A percentile compares a stretch with the other conserved stretches of the same genome.
These are phyloP conservation scores for Keithomyces neogunnii DNA, from an alignment of 2,329 filamentous ascomycete species.

Conservation along the genomic window DNA sequence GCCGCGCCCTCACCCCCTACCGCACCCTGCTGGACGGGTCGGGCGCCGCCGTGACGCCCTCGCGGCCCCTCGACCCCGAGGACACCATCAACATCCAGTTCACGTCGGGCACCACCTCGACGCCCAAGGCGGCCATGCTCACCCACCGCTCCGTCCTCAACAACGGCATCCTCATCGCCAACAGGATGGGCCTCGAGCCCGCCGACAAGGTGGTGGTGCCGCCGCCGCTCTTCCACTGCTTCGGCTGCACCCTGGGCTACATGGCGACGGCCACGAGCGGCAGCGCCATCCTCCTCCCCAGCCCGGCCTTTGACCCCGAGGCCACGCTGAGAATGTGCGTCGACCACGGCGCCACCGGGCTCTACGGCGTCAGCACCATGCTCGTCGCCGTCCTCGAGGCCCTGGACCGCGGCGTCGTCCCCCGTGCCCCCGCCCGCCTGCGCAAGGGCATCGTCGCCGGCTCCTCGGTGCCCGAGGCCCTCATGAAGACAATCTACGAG, in stretches of 20 bases:
- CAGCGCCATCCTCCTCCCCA: slow-evolving; percentile 74
- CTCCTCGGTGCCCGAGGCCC: slow-evolving; percentile 69
- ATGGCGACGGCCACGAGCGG: slow-evolving; percentile 85
- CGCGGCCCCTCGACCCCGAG: slow-evolving; percentile 40
- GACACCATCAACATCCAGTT: slow-evolving; percentile 95
- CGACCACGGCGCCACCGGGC: slow-evolving; percentile 47
- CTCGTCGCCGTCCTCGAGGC: slow-evolving; percentile 80
- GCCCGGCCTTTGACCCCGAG: slow-evolving; percentile 75
- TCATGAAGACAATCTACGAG: slow-evolving; percentile 70
- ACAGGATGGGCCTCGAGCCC: slow-evolving; percentile 71
- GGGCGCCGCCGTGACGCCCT: slow-evolving; percentile 28
- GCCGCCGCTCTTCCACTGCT: slow-evolving; percentile 83
- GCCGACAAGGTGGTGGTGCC: slow-evolving; percentile 75
- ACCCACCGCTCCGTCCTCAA: slow-evolving; percentile 83
- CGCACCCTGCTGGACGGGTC: slow-evolving; percentile 28
- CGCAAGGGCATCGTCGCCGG: slow-evolving; percentile 90
- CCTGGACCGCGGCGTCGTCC: slow-evolving; percentile 38
- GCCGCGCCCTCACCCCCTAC: slow-evolving; percentile 37
- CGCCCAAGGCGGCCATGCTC: slow-evolving; percentile 86
- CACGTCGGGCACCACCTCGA: slow-evolving; percentile 87
- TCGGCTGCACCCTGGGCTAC: slow-evolving; percentile 86
- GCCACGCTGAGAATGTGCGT: slow-evolving; percentile 55
- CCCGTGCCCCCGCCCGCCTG: slow-evolving; percentile 31
- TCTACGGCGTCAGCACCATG: slow-evolving; percentile 94
- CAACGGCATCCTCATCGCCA: slow-evolving; percentile 78